Conservation (phyloP, 257 asterid species). For the Asclepias syriaca region DNA sequence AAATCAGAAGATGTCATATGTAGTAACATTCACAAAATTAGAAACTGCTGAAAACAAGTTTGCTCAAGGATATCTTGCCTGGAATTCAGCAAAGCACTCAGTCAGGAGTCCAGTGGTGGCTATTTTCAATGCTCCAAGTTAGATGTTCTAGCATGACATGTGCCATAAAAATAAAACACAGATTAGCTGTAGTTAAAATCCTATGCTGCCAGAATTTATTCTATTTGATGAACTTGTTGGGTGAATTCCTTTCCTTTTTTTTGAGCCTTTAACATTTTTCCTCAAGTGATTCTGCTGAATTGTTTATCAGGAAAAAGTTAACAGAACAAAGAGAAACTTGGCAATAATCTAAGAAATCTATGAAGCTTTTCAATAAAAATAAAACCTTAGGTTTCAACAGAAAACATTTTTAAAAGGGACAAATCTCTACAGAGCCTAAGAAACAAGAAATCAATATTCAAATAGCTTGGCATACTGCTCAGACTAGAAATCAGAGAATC, state of each 20-base stretch:
- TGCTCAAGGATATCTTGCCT: slow-evolving; percentile 14
- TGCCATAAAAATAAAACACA: not conserved
- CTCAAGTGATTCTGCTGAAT: not conserved
- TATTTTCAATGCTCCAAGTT: not conserved
- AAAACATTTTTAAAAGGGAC: not conserved
- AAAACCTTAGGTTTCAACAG: not conserved
- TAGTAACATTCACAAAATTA: slow-evolving; percentile 11
- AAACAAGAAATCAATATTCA: not conserved
- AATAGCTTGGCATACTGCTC: not conserved
- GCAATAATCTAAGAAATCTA: not conserved
- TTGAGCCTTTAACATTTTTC: not conserved
- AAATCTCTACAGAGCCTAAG: not conserved
- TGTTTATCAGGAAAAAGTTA: not conserved
- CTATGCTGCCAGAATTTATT: not conserved
- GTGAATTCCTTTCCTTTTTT: not conserved
- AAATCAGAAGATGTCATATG: slow-evolving; percentile 13
- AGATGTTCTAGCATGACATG: not conserved
- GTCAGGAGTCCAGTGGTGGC: slow-evolving; percentile 11
- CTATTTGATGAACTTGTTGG: not conserved
- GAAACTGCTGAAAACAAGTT: not conserved
- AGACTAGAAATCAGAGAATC: not conserved
- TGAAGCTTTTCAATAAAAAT: not conserved
- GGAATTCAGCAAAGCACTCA: slow-evolving; percentile 13
- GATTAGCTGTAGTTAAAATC: not conserved
- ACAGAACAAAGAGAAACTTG: not conserved